A percentile compares a stretch with the other conserved stretches of the same genome.
phyloP scores from a whole-genome alignment of 306 rosid species.

The Hippophae tibetana region DNA sequence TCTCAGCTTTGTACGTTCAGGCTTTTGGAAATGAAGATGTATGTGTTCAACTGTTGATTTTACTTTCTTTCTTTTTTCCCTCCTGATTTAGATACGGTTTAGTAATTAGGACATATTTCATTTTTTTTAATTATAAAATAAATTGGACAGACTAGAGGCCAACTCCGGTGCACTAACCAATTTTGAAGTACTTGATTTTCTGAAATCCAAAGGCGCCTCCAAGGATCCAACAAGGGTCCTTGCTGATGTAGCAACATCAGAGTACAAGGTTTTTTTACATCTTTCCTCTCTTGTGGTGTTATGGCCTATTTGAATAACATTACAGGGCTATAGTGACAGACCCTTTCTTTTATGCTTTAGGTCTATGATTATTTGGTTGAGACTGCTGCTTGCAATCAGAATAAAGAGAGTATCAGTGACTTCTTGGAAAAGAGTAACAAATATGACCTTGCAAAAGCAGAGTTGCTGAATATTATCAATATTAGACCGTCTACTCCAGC shows the following conservation, averaged over 20 bases:
- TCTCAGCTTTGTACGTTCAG: too few relatives aligned
- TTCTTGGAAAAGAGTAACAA: conserved; percentile 37
- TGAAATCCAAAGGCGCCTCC: conserved; percentile 63
- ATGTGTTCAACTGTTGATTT: too few relatives aligned
- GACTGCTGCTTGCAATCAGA: conserved; percentile 46
- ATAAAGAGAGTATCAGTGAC: conserved; percentile 39
- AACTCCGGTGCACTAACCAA: conserved; percentile 58
- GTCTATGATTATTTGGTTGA: conserved; percentile 60
- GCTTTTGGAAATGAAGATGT: too few relatives aligned
- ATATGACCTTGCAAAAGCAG: conserved; percentile 60
- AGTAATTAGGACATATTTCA: too few relatives aligned
- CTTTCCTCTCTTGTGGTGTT: not conserved
- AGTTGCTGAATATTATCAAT: conserved; percentile 64
- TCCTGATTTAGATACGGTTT: too few relatives aligned
- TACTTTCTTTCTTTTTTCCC: too few relatives aligned
- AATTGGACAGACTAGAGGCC: conserved; percentile 36
- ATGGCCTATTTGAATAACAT: not conserved
- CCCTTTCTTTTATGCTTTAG: conserved; percentile 18
- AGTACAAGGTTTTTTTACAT: conserved; percentile 47
- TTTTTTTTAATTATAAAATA: not conserved
- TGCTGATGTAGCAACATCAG: conserved; percentile 52
- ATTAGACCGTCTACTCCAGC: conserved; percentile 39
- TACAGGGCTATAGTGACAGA: not conserved
- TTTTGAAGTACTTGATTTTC: conserved; percentile 63
- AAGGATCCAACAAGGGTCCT: conserved; percentile 53